Base-by-base conservation (phyloP, 2,329 filamentous ascomycete genomes). In the Penicillium freii region DNA sequence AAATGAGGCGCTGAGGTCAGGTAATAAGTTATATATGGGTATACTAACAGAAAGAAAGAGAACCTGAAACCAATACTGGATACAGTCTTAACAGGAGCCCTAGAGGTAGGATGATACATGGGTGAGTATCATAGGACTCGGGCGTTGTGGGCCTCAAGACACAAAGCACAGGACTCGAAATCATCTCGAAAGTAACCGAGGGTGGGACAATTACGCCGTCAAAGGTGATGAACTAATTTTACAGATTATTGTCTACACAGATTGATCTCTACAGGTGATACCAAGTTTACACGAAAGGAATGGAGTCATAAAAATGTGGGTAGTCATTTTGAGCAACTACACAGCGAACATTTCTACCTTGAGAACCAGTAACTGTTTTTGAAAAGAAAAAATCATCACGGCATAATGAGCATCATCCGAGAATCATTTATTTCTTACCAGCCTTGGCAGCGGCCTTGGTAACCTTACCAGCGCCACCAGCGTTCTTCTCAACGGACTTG, bases 401-500 rank as follows among this genome's bases (percentile, higher is more conserved):
- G 65, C 65, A 57, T 67, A 54, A 61, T 64, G 58, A 52, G 19
- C 27, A 44, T 66, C 59, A 66, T 62, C 57, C 62, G 60, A 58
- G 61, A 64, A 63, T 61, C 66, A 63, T 73, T 87, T 89, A 89
- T 82, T 89, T 89, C 87, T 89, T 89, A 77, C 77, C 75, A 75
- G 86, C 85, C 86, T 89, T 89, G 71, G 77, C 72, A 78, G 85
- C 85, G 77, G 87, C 87, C 71, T 77, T 76, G 71, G 74, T 77
- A 63, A 81, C 79, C 86, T 90, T 90, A 74, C 82, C 87, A 66
- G 79, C 50, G 71, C 76, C 77, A 69, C 72, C 79, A 58, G 73
- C 74, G 64, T 81, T 69, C 86, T 90, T 91, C 71, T 86, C 86
- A 64, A 92, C 89, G 65, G 83, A 82, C 87, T 96, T 96, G 53